Evolutionary conservation across 2,329 filamentous ascomycete genomes (phyloP), one percentile per base, ranked within the genome.

Genomic region (Fusarium nanum): DNA sequence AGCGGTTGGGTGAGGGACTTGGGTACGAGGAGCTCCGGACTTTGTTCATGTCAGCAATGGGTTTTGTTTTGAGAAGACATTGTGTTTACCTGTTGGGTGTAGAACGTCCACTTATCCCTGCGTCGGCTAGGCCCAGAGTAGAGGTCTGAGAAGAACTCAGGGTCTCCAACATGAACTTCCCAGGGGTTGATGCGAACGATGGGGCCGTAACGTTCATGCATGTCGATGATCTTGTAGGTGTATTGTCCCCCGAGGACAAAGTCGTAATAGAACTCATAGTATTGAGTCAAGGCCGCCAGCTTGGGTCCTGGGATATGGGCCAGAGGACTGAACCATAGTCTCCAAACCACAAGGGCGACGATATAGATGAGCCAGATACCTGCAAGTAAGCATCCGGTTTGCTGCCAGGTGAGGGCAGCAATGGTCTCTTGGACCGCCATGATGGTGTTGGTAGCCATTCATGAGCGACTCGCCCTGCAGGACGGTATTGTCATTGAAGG

Each of bases 211-310:
- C 74, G 67, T 48, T 80, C 70, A 69, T 85, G 83, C 70, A 85
- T 71, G 54, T 80, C 74, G 44, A 76, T 71, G 23, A 84, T 81
- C 58, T 83, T 78, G 70, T 78, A 81, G 16, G 76, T 81, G 63
- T 83, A 84, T 70, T 81, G 76, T 3, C 82, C 83, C 8, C 79
- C 78, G 8, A 79, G 73, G 44, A 82, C 57, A 22, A 83, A 75
- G 57, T 85, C 82, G 61, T 83, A 83, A 71, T 83, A 85, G 50
- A 79, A 78, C 65, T 82, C 80, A 60, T 82, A 82, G 74, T 78
- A 80, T 53, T 78, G 74, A 50, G 80, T 81, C 49, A 80, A 67
- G 7, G 80, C 80, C 27, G 81, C 79, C 32, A 83, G 75, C 65
- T 71, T 79, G 54, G 81, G 81, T 5, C 81, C 81, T 1, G 81